Evolutionary conservation across 768 basidiomycete genomes (phyloP).

Genomic region (Suillus cothurnatus): DNA sequence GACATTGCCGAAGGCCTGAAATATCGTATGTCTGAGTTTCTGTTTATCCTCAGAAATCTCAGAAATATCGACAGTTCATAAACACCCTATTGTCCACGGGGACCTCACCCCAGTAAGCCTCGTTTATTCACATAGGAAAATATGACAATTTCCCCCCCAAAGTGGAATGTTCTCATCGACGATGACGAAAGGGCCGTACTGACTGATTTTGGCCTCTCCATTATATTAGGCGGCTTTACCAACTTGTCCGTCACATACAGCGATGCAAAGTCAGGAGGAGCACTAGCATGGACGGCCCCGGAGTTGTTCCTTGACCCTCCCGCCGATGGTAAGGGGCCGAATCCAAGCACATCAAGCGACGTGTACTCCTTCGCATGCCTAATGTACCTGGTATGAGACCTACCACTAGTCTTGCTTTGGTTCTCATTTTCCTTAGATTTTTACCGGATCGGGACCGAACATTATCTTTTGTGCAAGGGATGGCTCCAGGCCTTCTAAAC

Average conservation of each 20-base stretch:
- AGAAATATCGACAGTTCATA: background rate
- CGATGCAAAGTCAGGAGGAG: background rate
- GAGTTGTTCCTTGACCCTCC: background rate
- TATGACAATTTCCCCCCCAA: background rate
- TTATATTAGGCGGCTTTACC: constrained; percentile 18
- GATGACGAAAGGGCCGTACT: constrained; percentile 39
- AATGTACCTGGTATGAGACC: constrained; percentile 1
- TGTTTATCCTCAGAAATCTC: background rate
- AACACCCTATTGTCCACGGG: constrained; percentile 7
- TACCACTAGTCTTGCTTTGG: background rate
- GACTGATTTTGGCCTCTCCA: constrained; percentile 50
- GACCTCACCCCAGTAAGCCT: constrained; percentile 10
- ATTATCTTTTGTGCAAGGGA: background rate
- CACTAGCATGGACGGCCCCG: background rate
- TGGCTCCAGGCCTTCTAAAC: background rate
- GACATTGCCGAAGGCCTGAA: constrained; percentile 9
- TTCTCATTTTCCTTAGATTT: background rate
- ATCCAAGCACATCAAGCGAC: background rate
- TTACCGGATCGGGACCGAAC: background rate
- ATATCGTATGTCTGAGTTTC: constrained; percentile 7
- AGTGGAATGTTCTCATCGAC: constrained; percentile 47
- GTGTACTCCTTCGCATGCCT: constrained; percentile 6
- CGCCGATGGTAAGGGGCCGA: background rate
- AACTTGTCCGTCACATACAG: background rate
- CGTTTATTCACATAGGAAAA: too few species aligned